These are phyloP conservation scores for Hordeum pubiflorum DNA, from an alignment of 202 grass and related monocot genomes.

Conservation along the genomic window DNA sequence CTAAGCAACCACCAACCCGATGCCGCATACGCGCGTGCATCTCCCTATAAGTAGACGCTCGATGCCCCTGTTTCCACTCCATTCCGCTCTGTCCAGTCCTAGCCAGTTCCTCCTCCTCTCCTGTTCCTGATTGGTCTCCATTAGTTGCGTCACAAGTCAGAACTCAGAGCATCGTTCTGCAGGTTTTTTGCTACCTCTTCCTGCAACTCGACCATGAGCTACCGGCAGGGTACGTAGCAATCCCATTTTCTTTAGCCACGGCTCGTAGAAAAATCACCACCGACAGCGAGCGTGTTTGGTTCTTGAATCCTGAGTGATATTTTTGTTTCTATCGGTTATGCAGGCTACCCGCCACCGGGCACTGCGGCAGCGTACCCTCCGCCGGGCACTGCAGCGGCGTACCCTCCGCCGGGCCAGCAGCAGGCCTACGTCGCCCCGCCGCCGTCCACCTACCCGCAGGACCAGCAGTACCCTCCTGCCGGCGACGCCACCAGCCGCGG, in stretches of 20 bases:
- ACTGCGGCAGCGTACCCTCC: background rate
- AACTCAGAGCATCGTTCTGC: background rate
- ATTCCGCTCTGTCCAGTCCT: background rate
- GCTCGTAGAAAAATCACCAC: too few species aligned
- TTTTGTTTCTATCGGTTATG: too few species aligned
- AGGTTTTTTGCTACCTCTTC: background rate
- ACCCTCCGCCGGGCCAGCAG: background rate
- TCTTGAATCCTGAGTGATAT: background rate
- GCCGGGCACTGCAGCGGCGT: background rate
- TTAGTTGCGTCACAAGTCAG: background rate
- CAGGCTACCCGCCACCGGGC: background rate
- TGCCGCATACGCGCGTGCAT: background rate
- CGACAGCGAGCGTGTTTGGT: too few species aligned
- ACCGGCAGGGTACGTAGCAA: background rate
- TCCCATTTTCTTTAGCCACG: background rate
- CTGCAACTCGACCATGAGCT: background rate
- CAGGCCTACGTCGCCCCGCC: conserved; percentile 3
- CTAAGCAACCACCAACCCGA: background rate
- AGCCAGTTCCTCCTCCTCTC: background rate
- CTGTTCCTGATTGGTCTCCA: background rate
- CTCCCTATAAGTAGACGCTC: background rate
- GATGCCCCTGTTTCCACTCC: background rate
- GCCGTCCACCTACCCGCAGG: background rate
- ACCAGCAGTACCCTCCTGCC: conserved; percentile 1
- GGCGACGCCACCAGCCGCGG: conserved; percentile 10